Percentiles rank a stretch among this genome's conserved stretches.
phyloP scores from a whole-genome alignment of 2,329 filamentous ascomycete species.

The Calonectria pteridis region DNA sequence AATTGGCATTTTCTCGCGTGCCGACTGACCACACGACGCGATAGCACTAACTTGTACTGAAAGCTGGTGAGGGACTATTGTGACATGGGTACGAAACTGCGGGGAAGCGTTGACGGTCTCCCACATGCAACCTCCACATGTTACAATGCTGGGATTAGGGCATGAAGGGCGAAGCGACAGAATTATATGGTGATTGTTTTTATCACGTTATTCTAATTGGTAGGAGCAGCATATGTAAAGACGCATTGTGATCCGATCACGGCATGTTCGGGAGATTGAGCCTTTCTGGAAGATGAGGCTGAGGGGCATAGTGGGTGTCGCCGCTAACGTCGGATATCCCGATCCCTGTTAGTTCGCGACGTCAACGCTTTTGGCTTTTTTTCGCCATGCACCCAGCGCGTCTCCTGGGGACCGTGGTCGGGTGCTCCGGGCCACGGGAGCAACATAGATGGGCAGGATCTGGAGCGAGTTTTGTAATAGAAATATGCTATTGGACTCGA shows the following conservation, averaged over 20 bases:
- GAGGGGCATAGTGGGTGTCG: background rate
- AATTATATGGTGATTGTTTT: background rate
- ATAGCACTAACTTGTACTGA: background rate
- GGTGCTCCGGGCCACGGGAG: background rate
- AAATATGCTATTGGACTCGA: background rate
- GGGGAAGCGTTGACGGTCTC: background rate
- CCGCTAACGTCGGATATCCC: background rate
- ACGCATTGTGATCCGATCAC: background rate
- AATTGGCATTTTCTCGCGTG: background rate
- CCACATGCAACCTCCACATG: background rate
- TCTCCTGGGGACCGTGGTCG: background rate
- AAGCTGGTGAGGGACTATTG: background rate
- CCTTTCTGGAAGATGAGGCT: constrained; percentile 3
- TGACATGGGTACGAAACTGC: background rate
- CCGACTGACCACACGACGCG: background rate
- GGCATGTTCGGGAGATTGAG: background rate
- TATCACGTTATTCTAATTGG: background rate
- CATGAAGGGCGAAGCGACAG: background rate
- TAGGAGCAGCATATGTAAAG: too few species aligned
- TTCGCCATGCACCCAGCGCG: background rate
- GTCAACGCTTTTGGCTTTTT: background rate
- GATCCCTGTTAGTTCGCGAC: background rate
- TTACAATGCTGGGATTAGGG: background rate
- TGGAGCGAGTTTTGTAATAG: constrained; percentile 11
- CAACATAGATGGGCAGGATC: background rate